Percentiles rank a stretch among this genome's conserved stretches.
phyloP scores from a whole-genome alignment of 106 monocot species.

The Dioscorea dumetorum region DNA sequence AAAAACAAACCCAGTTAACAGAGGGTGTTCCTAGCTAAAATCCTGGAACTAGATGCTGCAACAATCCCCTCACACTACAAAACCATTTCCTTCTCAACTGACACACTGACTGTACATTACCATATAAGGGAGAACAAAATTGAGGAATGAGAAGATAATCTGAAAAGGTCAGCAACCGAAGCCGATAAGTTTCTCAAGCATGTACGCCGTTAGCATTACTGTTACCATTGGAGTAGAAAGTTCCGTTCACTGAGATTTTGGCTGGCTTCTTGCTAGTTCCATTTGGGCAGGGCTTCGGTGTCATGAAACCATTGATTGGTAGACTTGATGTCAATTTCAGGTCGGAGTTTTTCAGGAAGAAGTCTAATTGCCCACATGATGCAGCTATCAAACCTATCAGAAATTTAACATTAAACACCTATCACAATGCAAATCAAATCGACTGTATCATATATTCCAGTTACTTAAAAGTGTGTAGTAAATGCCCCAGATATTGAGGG shows the following conservation, averaged over 20 bases:
- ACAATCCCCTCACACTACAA: constrained; percentile 2
- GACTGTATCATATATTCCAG: no score
- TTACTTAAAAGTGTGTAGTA: no score
- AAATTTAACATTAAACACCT: no score
- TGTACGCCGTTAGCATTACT: constrained; percentile 43
- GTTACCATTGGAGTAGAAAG: constrained; percentile 28
- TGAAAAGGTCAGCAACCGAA: no score
- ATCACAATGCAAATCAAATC: no score
- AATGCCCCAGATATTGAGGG: no score
- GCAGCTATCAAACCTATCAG: no score
- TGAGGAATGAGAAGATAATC: background rate
- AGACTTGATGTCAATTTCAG: background rate
- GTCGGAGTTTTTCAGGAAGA: background rate
- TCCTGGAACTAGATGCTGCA: background rate
- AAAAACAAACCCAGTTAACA: no score
- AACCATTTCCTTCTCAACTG: background rate
- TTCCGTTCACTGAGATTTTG: constrained; percentile 15
- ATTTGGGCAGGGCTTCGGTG: constrained; percentile 13
- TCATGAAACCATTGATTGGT: constrained; percentile 10
- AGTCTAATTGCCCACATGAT: no score
- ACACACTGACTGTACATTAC: constrained; percentile 9
- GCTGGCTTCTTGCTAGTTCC: constrained; percentile 13
- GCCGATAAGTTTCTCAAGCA: constrained; percentile 4
- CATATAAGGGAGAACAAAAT: background rate
- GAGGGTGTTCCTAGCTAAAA: background rate